Evolutionary conservation across 1,284 basidiomycete genomes (phyloP).

Genomic region (Leccinum subfulvum): DNA sequence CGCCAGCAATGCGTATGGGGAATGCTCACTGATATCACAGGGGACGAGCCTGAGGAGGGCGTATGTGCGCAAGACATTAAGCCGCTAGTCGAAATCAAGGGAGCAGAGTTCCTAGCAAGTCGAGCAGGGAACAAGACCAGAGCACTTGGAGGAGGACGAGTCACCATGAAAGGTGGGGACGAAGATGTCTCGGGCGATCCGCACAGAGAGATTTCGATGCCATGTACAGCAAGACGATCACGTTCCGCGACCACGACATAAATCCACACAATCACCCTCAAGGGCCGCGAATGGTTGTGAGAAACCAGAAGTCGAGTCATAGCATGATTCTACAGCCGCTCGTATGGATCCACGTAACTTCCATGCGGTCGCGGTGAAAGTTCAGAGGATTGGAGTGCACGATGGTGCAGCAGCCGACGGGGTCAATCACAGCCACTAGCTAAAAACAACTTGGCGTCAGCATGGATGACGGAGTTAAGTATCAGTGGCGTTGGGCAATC

Average conservation of each 20-base stretch:
- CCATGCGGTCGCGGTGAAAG: background rate
- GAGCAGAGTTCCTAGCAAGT: background rate
- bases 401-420: background rate
- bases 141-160: background rate
- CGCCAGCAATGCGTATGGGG: background rate
- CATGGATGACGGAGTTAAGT: background rate
- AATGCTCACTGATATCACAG: background rate
- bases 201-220: background rate
- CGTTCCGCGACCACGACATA: background rate
- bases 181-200: background rate
- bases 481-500: background rate
- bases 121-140: background rate
- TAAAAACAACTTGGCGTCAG: background rate
- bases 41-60: background rate
- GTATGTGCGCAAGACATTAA: background rate
- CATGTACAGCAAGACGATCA: background rate
- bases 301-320: background rate
- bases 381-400: background rate
- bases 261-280: background rate
- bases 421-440: background rate
- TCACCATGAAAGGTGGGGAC: background rate
- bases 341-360: background rate
- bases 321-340: background rate
- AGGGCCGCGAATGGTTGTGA: background rate
- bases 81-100: background rate